Base-by-base conservation (phyloP, 768 basidiomycete species). In the Hemileccinum impolitum region DNA sequence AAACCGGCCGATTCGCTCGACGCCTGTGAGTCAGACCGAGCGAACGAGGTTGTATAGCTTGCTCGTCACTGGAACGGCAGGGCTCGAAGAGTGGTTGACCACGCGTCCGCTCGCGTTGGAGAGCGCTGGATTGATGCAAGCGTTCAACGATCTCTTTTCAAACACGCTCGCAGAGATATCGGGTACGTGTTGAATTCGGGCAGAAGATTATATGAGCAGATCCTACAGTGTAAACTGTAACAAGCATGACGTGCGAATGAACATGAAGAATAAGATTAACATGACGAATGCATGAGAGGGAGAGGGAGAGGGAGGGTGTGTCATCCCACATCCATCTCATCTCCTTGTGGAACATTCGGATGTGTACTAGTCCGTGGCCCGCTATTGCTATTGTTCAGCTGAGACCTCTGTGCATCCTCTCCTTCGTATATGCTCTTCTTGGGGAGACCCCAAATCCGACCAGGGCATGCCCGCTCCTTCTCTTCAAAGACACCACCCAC, bases 381-480 rank as follows among this genome's bases (percentile, higher is more conserved):
- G 48, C 49, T 40, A n/a, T n/a, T n/a, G n/a, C n/a, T n/a, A n/a
- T n/a, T n/a, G n/a, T n/a, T n/a, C n/a, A n/a, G n/a, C n/a, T n/a
- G n/a, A n/a, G n/a, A n/a, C n/a, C n/a, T n/a, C n/a, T 45, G 48
- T 60, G 52, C 51, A 31, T 88, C 84, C 43, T 91, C 67, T 18
- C 85, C 93, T 44, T 78, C 76, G 65, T 80, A 97, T 11, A 94
- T 70, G 63, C 87, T 92, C 70, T 70, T 74, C 66, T 73, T 68
- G 2, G 92, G 91, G 15, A 94, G 72, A n/a, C 87, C 90, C 71
- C 78, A 88, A 60, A 88, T 82, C 56, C 84, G 71, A 41, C 91
- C 87, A 0, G 85, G 84, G 39, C 64, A 68, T 48, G 76, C 75
- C 58, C 66, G 65, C 70, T 88, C 84, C 76, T 86, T 85, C 69